Evolutionary conservation across 441 rosid species (phyloP).

Genomic region (Jatropha multifida): DNA sequence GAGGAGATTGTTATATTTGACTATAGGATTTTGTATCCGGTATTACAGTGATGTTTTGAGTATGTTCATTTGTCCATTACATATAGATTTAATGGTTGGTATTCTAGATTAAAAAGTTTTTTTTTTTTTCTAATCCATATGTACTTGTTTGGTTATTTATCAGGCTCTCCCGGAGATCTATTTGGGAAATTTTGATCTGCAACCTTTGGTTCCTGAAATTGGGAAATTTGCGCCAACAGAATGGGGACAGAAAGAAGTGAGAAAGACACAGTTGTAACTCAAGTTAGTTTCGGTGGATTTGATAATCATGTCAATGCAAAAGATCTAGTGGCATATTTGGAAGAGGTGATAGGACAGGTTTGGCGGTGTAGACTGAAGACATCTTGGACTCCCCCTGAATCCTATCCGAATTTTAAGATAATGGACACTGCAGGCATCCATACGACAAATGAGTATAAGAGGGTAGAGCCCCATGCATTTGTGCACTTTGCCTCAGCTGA

Average conservation of each 20-base stretch:
- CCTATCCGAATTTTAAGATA: constrained; percentile 60
- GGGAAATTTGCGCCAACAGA: constrained; percentile 20
- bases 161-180: constrained; percentile 17
- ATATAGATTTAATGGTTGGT: too few species aligned
- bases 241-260: constrained; percentile 44
- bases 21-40: too few species aligned
- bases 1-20: too few species aligned
- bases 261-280: constrained; percentile 62
- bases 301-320: constrained; percentile 43
- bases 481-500: constrained; percentile 68
- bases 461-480: constrained; percentile 81
- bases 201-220: constrained; percentile 1
- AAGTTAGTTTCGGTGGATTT: constrained; percentile 76
- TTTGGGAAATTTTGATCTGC: neutral
- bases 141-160: neutral
- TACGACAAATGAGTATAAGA: constrained; percentile 37
- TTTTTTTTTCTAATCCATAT: neutral
- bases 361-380: constrained; percentile 79
- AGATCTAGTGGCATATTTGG: constrained; percentile 55
- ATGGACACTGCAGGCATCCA: constrained; percentile 21
- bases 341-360: constrained; percentile 49
- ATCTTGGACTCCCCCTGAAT: constrained; percentile 81
- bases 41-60: neutral
- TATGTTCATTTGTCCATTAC: neutral
- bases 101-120: too few species aligned